Evolutionary conservation across 1,139 yeast genomes (phyloP).

Genomic region (Candida tetrigidarum): DNA sequence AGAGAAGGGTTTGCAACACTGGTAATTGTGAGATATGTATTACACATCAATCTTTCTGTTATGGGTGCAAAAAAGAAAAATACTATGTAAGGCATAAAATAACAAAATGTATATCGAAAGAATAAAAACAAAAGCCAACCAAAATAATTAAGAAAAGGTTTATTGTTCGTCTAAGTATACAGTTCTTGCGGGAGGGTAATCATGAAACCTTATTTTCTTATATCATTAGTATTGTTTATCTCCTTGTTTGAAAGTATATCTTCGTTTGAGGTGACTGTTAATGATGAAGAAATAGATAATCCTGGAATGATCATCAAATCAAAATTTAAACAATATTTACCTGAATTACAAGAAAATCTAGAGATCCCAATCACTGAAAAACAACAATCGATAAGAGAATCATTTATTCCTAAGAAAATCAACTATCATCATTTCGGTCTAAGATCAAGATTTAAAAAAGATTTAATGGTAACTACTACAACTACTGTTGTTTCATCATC

Average conservation of each 20-base stretch:
- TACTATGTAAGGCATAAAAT: neutral
- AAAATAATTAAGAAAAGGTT: neutral
- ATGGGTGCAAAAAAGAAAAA: conserved; percentile 9
- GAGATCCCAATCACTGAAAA: conserved; percentile 17
- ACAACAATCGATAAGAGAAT: conserved; percentile 16
- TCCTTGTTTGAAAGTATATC: neutral
- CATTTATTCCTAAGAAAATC: conserved; percentile 14
- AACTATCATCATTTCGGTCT: conserved; percentile 9
- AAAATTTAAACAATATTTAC: conserved; percentile 16
- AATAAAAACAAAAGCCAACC: neutral
- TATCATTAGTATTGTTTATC: neutral
- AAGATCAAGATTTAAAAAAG: conserved; percentile 13
- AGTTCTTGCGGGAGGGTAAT: too few species aligned
- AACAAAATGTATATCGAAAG: neutral
- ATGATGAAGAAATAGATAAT: conserved; percentile 16
- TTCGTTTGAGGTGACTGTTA: conserved; percentile 13
- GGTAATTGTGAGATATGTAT: neutral
- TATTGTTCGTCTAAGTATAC: too few species aligned
- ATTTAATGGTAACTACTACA: conserved; percentile 4
- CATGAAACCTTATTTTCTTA: neutral
- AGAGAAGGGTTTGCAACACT: neutral
- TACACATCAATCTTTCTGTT: conserved; percentile 2
- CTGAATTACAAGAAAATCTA: conserved; percentile 16
- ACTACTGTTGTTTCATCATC: neutral
- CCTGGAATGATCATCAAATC: conserved; percentile 17